A percentile compares a stretch with the other conserved stretches of the same genome.
Evolutionary conservation across 371 early-diverging fungal species (phyloP).

Genomic region (Saksenaea oblongispora): DNA sequence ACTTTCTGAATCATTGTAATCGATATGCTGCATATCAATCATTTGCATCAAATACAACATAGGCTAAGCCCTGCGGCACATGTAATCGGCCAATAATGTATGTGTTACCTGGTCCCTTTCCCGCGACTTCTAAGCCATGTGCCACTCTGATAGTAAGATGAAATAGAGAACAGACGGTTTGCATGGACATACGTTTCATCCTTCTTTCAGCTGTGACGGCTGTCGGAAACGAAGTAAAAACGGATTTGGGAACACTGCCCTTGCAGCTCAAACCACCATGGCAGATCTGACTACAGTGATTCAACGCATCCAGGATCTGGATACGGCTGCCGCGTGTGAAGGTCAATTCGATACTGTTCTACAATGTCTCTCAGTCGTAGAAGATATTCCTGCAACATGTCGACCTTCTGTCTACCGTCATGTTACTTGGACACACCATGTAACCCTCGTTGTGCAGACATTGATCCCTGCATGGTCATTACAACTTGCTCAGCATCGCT

Average conservation of each 20-base stretch:
- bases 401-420: background rate
- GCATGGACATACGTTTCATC: background rate
- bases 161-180: background rate
- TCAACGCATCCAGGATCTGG: background rate
- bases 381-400: background rate
- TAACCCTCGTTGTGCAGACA: background rate
- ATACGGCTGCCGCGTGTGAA: background rate
- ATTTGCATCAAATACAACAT: background rate
- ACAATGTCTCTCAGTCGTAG: background rate
- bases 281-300: background rate
- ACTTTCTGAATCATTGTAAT: conserved; percentile 1
- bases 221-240: background rate
- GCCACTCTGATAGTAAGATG: background rate
- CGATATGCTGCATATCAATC: background rate
- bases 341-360: background rate
- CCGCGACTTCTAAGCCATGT: no score
- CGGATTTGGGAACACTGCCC: background rate
- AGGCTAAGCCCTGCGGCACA: no score
- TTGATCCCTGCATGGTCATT: background rate
- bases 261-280: background rate
- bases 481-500: background rate
- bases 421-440: background rate
- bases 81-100: no score
- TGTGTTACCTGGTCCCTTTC: no score
- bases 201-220: background rate